Evolutionary conservation across 1,284 basidiomycete species (phyloP).

Genomic region (Phylloboletellus chloephorus): DNA sequence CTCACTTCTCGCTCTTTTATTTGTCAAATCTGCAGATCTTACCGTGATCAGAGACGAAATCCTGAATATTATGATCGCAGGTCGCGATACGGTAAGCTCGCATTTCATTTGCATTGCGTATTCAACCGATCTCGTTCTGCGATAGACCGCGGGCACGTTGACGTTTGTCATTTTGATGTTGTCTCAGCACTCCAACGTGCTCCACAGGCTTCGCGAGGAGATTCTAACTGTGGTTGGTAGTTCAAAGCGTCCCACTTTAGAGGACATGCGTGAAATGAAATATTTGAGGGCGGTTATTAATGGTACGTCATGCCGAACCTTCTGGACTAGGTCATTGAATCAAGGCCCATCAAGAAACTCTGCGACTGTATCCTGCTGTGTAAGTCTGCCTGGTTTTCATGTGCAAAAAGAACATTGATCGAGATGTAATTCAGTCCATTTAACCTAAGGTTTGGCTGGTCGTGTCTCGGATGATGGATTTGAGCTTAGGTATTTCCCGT

Average conservation of each 20-base stretch:
- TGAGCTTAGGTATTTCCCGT: conserved; percentile 18
- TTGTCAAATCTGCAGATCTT: conserved; percentile 17
- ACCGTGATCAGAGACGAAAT: conserved; percentile 44
- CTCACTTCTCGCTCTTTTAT: neutral
- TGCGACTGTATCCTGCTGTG: conserved; percentile 61
- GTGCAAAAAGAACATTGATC: conserved; percentile 4
- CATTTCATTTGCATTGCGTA: neutral
- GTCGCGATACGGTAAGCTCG: conserved; percentile 42
- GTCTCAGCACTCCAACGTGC: conserved; percentile 44
- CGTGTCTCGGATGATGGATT: neutral
- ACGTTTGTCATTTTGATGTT: conserved; percentile 54
- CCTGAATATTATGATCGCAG: conserved; percentile 49
- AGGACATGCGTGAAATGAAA: conserved; percentile 54
- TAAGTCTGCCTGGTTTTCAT: conserved; percentile 27
- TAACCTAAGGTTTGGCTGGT: conserved; percentile 24
- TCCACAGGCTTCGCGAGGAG: conserved; percentile 49
- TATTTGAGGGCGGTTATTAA: conserved; percentile 57
- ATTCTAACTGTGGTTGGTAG: conserved; percentile 44
- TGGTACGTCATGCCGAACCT: conserved; percentile 32
- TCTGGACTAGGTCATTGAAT: neutral
- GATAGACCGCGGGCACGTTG: conserved; percentile 47
- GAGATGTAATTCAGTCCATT: conserved; percentile 29
- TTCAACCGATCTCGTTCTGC: conserved; percentile 3
- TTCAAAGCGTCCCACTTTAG: conserved; percentile 41
- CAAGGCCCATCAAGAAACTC: conserved; percentile 40